phyloP scores from a whole-genome alignment of 108 stramenopile species.

The Chaetoceros tenuissimus region DNA sequence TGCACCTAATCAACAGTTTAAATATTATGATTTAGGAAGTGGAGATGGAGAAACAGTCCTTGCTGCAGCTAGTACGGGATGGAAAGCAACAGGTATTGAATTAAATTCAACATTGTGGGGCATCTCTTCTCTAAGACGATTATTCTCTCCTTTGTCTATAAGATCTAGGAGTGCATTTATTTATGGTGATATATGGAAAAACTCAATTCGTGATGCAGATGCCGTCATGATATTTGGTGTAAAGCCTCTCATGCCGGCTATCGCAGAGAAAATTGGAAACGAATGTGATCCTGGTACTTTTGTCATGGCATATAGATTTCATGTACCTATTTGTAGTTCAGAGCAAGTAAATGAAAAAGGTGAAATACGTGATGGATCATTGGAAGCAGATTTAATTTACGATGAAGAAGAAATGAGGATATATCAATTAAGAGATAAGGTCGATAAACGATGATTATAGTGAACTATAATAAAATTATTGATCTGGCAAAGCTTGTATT shows the following conservation, averaged over 20 bases:
- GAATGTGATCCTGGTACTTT: conserved; percentile 45
- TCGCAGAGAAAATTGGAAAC: conserved; percentile 43
- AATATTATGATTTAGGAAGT: conserved; percentile 60
- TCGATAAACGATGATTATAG: too few relatives aligned
- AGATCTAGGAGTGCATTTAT: conserved; percentile 26
- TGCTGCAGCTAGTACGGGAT: conserved; percentile 38
- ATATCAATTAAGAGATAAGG: conserved; percentile 32
- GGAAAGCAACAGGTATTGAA: conserved; percentile 54
- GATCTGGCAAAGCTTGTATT: conserved; percentile 23
- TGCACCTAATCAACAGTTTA: conserved; percentile 2
- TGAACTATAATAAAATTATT: too few relatives aligned
- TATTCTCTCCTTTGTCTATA: conserved; percentile 14
- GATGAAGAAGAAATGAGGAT: conserved; percentile 76
- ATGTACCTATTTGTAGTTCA: conserved; percentile 31
- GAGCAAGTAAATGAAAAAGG: not conserved
- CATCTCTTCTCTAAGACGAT: conserved; percentile 44
- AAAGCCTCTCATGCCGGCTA: conserved; percentile 42
- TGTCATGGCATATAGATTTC: conserved; percentile 73
- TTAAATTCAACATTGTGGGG: conserved; percentile 64
- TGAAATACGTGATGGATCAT: conserved; percentile 3
- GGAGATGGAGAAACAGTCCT: conserved; percentile 68
- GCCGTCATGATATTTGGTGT: conserved; percentile 80
- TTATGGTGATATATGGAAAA: conserved; percentile 39
- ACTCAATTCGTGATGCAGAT: conserved; percentile 28
- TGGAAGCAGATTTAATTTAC: conserved; percentile 49